phyloP scores from a whole-genome alignment of 2,329 filamentous ascomycete species.

The Epichloe amarillans region DNA sequence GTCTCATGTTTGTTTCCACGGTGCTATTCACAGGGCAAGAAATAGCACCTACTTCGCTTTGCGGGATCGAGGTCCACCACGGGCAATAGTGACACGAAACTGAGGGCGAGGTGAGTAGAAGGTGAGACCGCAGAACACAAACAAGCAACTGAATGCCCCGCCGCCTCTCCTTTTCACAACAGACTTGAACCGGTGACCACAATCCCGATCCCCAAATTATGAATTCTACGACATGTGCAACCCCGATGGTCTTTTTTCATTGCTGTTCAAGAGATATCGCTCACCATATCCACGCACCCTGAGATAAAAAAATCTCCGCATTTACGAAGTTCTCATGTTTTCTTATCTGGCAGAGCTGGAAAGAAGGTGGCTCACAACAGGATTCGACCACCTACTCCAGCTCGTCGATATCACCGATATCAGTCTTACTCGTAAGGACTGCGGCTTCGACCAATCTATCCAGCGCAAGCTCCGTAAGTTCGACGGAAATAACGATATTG shows the following conservation, averaged over 20 bases:
- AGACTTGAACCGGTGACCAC: too few relatives aligned
- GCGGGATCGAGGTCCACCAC: background rate
- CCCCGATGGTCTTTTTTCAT: background rate
- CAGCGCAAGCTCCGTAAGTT: constrained; percentile 18
- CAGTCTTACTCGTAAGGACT: constrained; percentile 12
- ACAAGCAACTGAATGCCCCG: background rate
- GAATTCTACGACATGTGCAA: too few relatives aligned
- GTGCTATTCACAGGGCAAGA: background rate
- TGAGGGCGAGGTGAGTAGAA: background rate
- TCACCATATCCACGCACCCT: background rate
- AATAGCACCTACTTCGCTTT: too few relatives aligned
- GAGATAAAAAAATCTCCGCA: background rate
- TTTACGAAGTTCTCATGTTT: constrained; percentile 14
- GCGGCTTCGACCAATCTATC: constrained; percentile 20
- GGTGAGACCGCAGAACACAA: background rate
- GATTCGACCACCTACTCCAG: constrained; percentile 12
- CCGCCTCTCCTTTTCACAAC: too few relatives aligned
- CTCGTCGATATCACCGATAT: constrained; percentile 13
- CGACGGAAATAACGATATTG: constrained; percentile 15
- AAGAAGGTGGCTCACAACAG: constrained; percentile 20
- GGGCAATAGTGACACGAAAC: background rate
- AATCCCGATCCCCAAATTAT: too few relatives aligned
- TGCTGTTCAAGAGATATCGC: background rate
- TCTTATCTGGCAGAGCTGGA: constrained; percentile 16
- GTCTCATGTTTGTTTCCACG: background rate